Percentiles rank a stretch among this genome's conserved stretches.
Conservation (phyloP, 139 green algal genomes). For the Nannochloris sp. region DNA sequence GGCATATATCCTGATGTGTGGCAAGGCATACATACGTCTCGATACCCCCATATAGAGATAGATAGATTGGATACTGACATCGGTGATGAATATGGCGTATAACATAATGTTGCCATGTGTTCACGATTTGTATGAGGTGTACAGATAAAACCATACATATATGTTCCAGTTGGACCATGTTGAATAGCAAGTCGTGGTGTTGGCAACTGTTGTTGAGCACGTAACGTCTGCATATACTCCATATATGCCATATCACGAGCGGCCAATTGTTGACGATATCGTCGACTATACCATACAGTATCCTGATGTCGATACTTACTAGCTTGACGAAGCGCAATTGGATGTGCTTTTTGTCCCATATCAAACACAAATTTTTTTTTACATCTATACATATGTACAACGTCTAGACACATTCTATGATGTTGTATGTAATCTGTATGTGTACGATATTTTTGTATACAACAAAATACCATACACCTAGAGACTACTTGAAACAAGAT, state of each 20-base stretch:
- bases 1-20: too few relatives aligned
- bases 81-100: too few relatives aligned
- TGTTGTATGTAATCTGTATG: neutral
- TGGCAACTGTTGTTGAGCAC: neutral
- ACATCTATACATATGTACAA: neutral
- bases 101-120: too few relatives aligned
- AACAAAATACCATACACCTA: neutral
- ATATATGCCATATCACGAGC: neutral
- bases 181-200: neutral
- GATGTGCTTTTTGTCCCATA: constrained; percentile 8
- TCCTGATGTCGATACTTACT: constrained; percentile 22
- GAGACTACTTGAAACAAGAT: neutral
- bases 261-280: constrained; percentile 20
- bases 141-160: too few relatives aligned
- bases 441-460: neutral
- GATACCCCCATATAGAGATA: too few relatives aligned
- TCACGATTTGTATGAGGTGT: too few relatives aligned
- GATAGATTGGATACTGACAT: too few relatives aligned
- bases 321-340: constrained; percentile 9
- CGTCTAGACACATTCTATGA: too few relatives aligned
- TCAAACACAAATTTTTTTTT: constrained; percentile 7
- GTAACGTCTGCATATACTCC: neutral
- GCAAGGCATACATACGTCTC: too few relatives aligned
- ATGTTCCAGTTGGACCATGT: too few relatives aligned
- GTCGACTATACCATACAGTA: constrained; percentile 32